A percentile compares a stretch with the other conserved stretches of the same genome.
Conservation (phyloP, 345 rosid genomes). For the Turritis glabra region DNA sequence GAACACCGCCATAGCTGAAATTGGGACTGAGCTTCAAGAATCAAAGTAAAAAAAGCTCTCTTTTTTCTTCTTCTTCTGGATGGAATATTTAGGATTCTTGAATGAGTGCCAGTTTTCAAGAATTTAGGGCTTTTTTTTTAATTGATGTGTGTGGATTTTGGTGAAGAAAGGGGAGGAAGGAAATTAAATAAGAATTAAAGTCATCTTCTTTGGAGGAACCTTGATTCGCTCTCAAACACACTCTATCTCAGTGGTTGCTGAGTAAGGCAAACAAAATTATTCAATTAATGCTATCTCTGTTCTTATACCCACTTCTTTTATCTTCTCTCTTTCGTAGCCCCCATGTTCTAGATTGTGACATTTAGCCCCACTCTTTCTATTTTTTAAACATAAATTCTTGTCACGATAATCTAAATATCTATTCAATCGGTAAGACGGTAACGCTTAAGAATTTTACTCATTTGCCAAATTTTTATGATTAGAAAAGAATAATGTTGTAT, state of each 20-base stretch:
- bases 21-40: slow-evolving; percentile 30
- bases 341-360: slow-evolving; percentile 36
- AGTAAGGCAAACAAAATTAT: not conserved
- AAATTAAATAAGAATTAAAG: slow-evolving; percentile 28
- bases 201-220: slow-evolving; percentile 61
- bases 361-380: slow-evolving; percentile 27
- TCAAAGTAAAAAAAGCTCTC: not conserved
- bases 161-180: slow-evolving; percentile 21
- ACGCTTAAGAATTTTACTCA: too few relatives aligned
- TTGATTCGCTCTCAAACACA: slow-evolving; percentile 28
- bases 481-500: too few relatives aligned
- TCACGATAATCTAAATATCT: not conserved
- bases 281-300: slow-evolving; percentile 36
- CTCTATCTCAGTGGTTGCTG: slow-evolving; percentile 35
- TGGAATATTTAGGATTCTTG: slow-evolving; percentile 31
- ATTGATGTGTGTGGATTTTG: slow-evolving; percentile 12
- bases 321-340: slow-evolving; percentile 17
- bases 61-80: slow-evolving; percentile 10
- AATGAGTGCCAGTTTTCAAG: slow-evolving; percentile 20
- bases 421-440: not conserved
- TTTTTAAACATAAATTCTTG: not conserved
- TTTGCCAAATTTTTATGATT: too few relatives aligned
- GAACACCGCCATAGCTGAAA: slow-evolving; percentile 42
- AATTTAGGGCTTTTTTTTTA: not conserved
- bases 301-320: slow-evolving; percentile 26